These are phyloP conservation scores for Dalbergia cultrata DNA, from an alignment of 306 rosid genomes.

Conservation along the genomic window DNA sequence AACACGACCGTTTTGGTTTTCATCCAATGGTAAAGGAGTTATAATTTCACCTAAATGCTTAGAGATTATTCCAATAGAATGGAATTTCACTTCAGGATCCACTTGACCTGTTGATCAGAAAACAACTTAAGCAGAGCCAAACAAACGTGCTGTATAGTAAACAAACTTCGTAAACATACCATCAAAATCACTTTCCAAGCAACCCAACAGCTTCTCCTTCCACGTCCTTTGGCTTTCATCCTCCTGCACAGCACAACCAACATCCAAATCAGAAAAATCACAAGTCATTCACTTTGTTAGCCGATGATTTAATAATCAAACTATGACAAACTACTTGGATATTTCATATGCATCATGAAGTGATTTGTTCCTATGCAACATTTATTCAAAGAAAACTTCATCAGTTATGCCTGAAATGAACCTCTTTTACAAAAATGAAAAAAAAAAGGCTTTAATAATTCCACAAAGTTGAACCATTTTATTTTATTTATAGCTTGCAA, in stretches of 20 bases:
- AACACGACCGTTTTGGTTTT: slow-evolving; percentile 53
- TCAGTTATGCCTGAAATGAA: not conserved
- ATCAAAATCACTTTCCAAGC: slow-evolving; percentile 80
- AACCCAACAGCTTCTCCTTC: slow-evolving; percentile 97
- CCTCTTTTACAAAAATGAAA: not conserved
- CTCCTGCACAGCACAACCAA: slow-evolving; percentile 62
- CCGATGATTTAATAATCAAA: slow-evolving; percentile 12
- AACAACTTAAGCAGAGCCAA: slow-evolving; percentile 36
- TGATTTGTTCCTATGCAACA: not conserved
- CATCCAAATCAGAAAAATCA: slow-evolving; percentile 28
- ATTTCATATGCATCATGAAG: slow-evolving; percentile 15
- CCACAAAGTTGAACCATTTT: not conserved
- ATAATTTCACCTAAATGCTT: slow-evolving; percentile 77
- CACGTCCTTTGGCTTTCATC: slow-evolving; percentile 98
- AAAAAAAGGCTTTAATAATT: not conserved
- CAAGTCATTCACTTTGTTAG: not conserved
- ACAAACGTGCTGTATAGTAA: not conserved
- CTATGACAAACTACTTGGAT: slow-evolving; percentile 23
- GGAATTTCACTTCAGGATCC: slow-evolving; percentile 95
- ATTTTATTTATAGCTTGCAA: not conserved
- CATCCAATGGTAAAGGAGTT: slow-evolving; percentile 71
- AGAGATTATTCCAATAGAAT: slow-evolving; percentile 79
- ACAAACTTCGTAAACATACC: slow-evolving; percentile 60
- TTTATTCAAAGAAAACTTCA: not conserved
- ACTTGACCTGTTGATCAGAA: slow-evolving; percentile 53